These are phyloP conservation scores for Sesbania bispinosa DNA, from an alignment of 306 rosid genomes.

Conservation along the genomic window DNA sequence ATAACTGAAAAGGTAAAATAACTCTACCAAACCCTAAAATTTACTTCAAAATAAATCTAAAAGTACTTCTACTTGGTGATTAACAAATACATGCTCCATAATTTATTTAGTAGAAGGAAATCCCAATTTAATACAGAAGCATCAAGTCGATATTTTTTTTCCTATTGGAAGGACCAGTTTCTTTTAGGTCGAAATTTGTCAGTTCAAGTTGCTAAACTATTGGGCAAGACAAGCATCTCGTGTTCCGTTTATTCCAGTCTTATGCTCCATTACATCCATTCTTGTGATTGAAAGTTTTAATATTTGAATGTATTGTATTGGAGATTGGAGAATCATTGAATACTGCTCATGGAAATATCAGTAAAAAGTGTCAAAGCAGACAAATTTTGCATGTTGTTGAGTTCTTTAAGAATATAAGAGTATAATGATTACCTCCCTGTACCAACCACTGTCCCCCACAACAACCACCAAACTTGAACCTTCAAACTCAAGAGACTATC, in stretches of 20 bases:
- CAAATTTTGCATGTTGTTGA: conserved; percentile 24
- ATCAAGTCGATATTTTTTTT: not conserved
- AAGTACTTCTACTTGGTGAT: too few relatives aligned
- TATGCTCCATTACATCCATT: not conserved
- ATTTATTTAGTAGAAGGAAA: not conserved
- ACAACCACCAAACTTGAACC: conserved; percentile 46
- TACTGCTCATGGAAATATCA: not conserved
- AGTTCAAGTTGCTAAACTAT: too few relatives aligned
- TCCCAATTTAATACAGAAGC: not conserved
- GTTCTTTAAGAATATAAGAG: conserved; percentile 33
- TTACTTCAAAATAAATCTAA: too few relatives aligned
- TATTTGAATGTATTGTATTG: not conserved
- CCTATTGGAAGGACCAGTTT: not conserved
- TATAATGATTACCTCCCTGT: conserved; percentile 31
- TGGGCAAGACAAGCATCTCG: too few relatives aligned
- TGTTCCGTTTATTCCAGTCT: not conserved
- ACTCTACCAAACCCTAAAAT: too few relatives aligned
- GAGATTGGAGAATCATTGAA: not conserved
- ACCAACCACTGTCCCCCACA: conserved; percentile 52
- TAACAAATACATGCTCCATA: not conserved
- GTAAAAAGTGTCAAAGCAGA: not conserved
- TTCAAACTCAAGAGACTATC: conserved; percentile 75
- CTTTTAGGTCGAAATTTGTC: not conserved
- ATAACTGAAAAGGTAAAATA: too few relatives aligned
- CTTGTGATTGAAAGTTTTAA: not conserved